These are phyloP conservation scores for Gilbertella persicaria DNA, from an alignment of 371 early-diverging fungal species.

Conservation along the genomic window DNA sequence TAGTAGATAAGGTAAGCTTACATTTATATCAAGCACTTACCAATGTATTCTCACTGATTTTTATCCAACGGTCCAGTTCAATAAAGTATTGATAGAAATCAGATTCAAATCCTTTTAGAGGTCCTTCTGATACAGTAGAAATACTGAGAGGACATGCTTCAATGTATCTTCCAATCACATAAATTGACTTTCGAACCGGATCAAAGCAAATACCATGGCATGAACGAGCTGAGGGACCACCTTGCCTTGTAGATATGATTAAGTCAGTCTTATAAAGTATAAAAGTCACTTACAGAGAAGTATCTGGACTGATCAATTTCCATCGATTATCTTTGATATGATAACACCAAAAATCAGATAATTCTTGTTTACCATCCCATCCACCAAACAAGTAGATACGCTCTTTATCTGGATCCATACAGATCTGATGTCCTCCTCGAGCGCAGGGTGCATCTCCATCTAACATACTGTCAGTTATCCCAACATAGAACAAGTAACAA, in stretches of 20 bases:
- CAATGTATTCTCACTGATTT: conserved; percentile 74
- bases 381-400: conserved; percentile 94
- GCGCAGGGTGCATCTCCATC: conserved; percentile 51
- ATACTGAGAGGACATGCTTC: conserved; percentile 56
- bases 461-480: too few species aligned
- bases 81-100: conserved; percentile 92
- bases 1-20: conserved; percentile 10
- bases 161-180: conserved; percentile 86
- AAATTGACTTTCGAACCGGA: conserved; percentile 69
- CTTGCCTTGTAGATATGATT: conserved; percentile 21
- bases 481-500: not conserved
- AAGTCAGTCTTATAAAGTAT: not conserved
- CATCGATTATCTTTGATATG: conserved; percentile 64
- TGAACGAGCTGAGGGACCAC: conserved; percentile 88
- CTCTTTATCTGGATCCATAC: conserved; percentile 75
- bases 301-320: conserved; percentile 76
- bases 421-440: conserved; percentile 98
- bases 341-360: conserved; percentile 92
- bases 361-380: conserved; percentile 89
- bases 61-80: conserved; percentile 67
- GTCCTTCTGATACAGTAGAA: conserved; percentile 26
- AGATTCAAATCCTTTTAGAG: conserved; percentile 63
- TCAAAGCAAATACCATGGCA: conserved; percentile 95
- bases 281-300: conserved; percentile 52
- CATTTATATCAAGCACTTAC: conserved; percentile 25